Evolutionary conservation across 2,329 filamentous ascomycete species (phyloP).

Genomic region (Trichoderma koningiopsis): DNA sequence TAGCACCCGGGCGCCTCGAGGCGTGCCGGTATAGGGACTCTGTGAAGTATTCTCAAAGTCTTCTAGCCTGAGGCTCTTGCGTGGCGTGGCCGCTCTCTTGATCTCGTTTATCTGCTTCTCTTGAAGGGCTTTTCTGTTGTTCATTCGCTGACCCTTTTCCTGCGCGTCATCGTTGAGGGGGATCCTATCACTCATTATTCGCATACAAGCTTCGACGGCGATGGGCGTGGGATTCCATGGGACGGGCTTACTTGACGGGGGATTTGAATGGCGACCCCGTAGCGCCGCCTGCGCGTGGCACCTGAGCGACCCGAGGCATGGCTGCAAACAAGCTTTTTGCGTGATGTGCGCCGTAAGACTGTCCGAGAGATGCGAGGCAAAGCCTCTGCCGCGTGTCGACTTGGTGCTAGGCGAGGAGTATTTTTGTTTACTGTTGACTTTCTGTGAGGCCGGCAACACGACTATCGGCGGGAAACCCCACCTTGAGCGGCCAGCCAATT

Average conservation of each 20-base stretch:
- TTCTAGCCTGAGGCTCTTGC: conserved; percentile 63
- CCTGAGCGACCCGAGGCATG: conserved; percentile 63
- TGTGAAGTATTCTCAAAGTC: conserved; percentile 60
- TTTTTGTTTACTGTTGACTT: conserved; percentile 23
- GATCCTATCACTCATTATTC: conserved; percentile 60
- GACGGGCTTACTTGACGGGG: conserved; percentile 54
- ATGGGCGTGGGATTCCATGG: background rate
- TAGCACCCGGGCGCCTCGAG: conserved; percentile 43
- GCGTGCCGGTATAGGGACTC: conserved; percentile 58
- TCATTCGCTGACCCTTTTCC: conserved; percentile 85
- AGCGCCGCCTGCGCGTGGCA: conserved; percentile 51
- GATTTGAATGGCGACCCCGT: conserved; percentile 59
- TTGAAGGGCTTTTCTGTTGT: conserved; percentile 84
- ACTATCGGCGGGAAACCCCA: conserved; percentile 7
- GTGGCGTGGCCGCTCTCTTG: conserved; percentile 68
- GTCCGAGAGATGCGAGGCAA: conserved; percentile 4
- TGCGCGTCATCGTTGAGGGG: conserved; percentile 93
- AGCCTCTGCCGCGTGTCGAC: conserved; percentile 20
- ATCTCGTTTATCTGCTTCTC: conserved; percentile 92
- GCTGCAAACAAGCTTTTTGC: conserved; percentile 8
- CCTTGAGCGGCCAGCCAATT: background rate
- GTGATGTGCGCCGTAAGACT: background rate
- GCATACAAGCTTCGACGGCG: background rate
- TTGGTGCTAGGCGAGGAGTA: background rate
- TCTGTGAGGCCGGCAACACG: conserved; percentile 4